Evolutionary conservation across 768 basidiomycete species (phyloP).

Genomic region (Hydnum rufescens): DNA sequence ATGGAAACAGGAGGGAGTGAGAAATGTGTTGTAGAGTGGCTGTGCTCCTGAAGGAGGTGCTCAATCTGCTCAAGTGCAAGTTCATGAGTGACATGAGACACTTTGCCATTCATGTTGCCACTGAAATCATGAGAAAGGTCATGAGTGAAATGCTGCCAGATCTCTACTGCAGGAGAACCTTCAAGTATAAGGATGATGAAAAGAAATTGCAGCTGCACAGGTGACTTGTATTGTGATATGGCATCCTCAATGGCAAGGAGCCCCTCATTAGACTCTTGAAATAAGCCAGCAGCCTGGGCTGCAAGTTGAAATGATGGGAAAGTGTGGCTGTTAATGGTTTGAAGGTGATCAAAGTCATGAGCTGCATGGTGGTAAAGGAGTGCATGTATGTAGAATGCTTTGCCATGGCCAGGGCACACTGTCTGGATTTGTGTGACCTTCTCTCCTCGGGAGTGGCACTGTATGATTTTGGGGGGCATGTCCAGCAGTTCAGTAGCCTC

Average conservation of each 20-base stretch:
- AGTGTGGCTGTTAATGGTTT: constrained; percentile 11
- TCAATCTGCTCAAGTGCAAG: background rate
- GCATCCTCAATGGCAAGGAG: constrained; percentile 21
- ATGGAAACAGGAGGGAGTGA: background rate
- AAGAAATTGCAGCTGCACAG: constrained; percentile 21
- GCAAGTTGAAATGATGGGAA: constrained; percentile 15
- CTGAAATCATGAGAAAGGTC: constrained; percentile 13
- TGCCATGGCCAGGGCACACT: constrained; percentile 16
- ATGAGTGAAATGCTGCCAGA: constrained; percentile 17
- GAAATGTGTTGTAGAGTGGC: background rate
- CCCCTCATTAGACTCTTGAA: constrained; percentile 14
- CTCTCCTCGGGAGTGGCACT: background rate
- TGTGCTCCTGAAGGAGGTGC: background rate
- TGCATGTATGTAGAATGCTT: constrained; percentile 19
- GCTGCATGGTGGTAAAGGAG: constrained; percentile 13
- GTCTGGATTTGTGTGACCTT: constrained; percentile 4
- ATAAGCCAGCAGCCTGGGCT: constrained; percentile 13
- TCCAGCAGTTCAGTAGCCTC: background rate
- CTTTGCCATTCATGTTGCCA: background rate
- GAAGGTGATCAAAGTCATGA: constrained; percentile 13
- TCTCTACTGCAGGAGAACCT: constrained; percentile 11
- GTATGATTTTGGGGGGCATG: background rate
- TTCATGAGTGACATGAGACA: background rate
- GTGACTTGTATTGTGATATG: constrained; percentile 17
- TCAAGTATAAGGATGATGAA: constrained; percentile 23